Conservation (phyloP, 768 basidiomycete species). For the Phanerochaete carnosa region DNA sequence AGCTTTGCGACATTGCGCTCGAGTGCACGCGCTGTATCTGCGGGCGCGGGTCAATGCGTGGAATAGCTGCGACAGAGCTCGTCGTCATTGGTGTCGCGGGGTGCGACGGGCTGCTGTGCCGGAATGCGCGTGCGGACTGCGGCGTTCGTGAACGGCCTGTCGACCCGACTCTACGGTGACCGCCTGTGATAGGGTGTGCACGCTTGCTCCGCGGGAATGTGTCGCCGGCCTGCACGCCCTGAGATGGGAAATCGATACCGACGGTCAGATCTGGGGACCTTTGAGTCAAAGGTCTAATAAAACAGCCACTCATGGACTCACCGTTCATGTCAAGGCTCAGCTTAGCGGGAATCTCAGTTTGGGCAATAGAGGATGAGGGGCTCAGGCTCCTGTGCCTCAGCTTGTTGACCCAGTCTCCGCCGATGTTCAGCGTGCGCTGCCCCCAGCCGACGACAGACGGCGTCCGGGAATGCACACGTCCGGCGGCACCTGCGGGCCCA, state of each 20-base stretch:
- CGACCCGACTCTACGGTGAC: background rate
- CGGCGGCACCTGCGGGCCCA: background rate
- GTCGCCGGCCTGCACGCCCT: constrained; percentile 12
- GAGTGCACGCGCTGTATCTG: constrained; percentile 46
- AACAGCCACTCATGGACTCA: background rate
- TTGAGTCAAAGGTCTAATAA: background rate
- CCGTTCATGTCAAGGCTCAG: background rate
- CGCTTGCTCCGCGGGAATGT: constrained; percentile 9
- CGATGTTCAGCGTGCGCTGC: constrained; percentile 51
- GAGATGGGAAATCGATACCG: constrained; percentile 17
- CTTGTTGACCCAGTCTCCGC: constrained; percentile 47
- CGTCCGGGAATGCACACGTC: constrained; percentile 9
- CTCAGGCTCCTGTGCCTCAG: constrained; percentile 33
- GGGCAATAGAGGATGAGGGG: background rate
- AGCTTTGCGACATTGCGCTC: constrained; percentile 13
- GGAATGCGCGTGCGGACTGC: constrained; percentile 13
- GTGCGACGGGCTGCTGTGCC: constrained; percentile 12
- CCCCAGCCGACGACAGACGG: constrained; percentile 52
- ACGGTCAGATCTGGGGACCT: background rate
- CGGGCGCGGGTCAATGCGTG: constrained; percentile 27
- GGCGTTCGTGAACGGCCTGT: constrained; percentile 20
- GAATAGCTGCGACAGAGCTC: constrained; percentile 14
- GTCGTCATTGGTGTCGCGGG: constrained; percentile 21
- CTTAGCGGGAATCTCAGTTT: constrained; percentile 1
- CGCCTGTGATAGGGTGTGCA: constrained; percentile 6